Evolutionary conservation across 2,329 filamentous ascomycete species (phyloP).

Genomic region (Cadophora gregata): DNA sequence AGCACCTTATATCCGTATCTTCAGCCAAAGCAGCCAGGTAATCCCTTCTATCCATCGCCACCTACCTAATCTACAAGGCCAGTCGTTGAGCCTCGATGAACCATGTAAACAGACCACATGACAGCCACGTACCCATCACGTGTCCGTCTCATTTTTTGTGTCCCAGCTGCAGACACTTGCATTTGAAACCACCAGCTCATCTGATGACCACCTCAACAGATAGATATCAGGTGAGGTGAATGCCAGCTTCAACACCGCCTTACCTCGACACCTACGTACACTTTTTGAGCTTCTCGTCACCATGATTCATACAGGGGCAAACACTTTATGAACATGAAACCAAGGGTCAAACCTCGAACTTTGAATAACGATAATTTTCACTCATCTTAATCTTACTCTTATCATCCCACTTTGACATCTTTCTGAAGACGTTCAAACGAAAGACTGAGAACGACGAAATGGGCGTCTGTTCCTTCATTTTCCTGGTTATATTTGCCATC

Average conservation of each 20-base stretch:
- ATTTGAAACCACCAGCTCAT: background rate
- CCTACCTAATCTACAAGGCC: background rate
- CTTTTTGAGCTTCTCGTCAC: background rate
- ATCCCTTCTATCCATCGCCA: background rate
- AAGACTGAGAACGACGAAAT: background rate
- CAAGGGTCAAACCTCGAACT: too few relatives aligned
- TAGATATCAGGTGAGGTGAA: background rate
- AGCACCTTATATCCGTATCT: background rate
- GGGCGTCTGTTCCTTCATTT: slow-evolving; percentile 14
- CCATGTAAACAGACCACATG: background rate
- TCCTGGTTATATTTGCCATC: slow-evolving; percentile 17
- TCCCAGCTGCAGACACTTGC: too few relatives aligned
- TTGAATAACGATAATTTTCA: too few relatives aligned
- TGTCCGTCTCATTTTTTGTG: background rate
- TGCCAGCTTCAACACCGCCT: background rate
- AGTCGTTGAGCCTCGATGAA: background rate
- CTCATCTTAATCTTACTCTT: too few relatives aligned
- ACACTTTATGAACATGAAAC: background rate
- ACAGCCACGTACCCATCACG: background rate
- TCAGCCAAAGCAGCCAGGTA: background rate
- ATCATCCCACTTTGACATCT: background rate
- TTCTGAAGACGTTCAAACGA: background rate
- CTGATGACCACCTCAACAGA: background rate
- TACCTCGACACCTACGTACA: background rate
- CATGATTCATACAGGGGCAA: background rate